phyloP scores from a whole-genome alignment of 192 early-diverging fungal species.

The Gamsiella multidivaricata region DNA sequence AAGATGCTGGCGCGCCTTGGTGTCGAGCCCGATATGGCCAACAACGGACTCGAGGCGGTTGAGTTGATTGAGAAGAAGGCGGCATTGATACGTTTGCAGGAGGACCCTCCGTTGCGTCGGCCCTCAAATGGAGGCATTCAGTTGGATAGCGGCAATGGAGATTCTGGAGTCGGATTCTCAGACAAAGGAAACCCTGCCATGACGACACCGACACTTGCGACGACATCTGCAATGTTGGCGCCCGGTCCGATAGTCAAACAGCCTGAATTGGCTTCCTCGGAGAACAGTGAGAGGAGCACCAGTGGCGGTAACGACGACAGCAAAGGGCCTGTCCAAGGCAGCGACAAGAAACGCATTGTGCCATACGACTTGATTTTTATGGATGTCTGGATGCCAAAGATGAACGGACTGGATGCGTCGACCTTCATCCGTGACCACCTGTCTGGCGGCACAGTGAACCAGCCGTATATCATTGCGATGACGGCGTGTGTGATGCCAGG shows the following conservation, averaged over 20 bases:
- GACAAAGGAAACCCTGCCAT: neutral
- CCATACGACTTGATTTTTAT: slow-evolving; percentile 55
- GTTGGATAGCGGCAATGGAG: slow-evolving; percentile 13
- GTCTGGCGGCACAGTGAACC: slow-evolving; percentile 19
- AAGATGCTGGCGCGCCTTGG: slow-evolving; percentile 52
- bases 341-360: slow-evolving; percentile 12
- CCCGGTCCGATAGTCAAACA: too few relatives aligned
- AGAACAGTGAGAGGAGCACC: too few relatives aligned
- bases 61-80: slow-evolving; percentile 52
- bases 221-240: neutral
- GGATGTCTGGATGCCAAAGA: slow-evolving; percentile 57
- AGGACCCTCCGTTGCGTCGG: neutral
- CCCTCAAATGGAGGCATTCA: neutral
- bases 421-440: slow-evolving; percentile 35
- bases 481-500: slow-evolving; percentile 54
- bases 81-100: slow-evolving; percentile 20
- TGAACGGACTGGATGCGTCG: slow-evolving; percentile 54
- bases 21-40: slow-evolving; percentile 37
- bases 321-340: too few relatives aligned
- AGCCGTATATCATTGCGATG: slow-evolving; percentile 40
- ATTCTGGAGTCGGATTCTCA: slow-evolving; percentile 11
- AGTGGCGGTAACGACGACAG: neutral
- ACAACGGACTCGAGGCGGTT: slow-evolving; percentile 54
- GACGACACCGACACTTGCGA: neutral
- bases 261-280: too few relatives aligned